Base-by-base conservation (phyloP, 2,329 filamentous ascomycete genomes). In the Septoria petroselini region DNA sequence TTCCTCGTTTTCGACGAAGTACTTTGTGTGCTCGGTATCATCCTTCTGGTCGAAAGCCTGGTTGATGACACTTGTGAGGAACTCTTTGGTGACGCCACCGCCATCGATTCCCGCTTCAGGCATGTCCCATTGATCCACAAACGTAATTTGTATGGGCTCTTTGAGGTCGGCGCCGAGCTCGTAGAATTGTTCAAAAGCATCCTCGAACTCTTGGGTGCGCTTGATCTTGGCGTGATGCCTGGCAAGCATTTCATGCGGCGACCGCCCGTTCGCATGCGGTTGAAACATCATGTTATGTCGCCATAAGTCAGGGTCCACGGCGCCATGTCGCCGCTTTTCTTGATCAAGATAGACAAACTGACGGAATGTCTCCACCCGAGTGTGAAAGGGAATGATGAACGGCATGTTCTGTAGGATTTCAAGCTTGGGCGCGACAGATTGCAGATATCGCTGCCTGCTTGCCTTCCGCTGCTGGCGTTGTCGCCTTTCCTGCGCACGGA, bases 51-150 rank as follows among this genome's bases (percentile, higher is more conserved):
- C 79, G 64, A 97, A 95, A 0, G 90, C 90, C 67, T 96, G 87
- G 15, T 79, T 84, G 1, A 89, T 95, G 41, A 95, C 82, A 54
- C 87, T 93, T 1, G 85, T 95, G 9, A 98, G 76, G 55, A 98
- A 98, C 63, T 98, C 93, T 62, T 98, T 98, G 1, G 91, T 96
- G 7, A 98, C 93, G 55, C 93, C 93, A 7, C 93, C 93, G 0
- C 93, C 93, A 65, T 98, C 93, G 48, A 98, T 97, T 7, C 93
- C 93, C 9, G 91, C 91, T 70, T 98, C 93, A 6, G 82, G 77
- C 1, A 85, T 81, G 53, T 86, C 87, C 59, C 95, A 98, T 52
- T 90, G 81, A 65, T 98, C 93, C 35, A 96, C 84, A 67, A 98
- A 98, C 0, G 88, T 93, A 62, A 98, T 97, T 64, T 95, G 89